Base-by-base conservation (phyloP, 1,284 basidiomycete genomes). In the Leccinum subspadiceum region DNA sequence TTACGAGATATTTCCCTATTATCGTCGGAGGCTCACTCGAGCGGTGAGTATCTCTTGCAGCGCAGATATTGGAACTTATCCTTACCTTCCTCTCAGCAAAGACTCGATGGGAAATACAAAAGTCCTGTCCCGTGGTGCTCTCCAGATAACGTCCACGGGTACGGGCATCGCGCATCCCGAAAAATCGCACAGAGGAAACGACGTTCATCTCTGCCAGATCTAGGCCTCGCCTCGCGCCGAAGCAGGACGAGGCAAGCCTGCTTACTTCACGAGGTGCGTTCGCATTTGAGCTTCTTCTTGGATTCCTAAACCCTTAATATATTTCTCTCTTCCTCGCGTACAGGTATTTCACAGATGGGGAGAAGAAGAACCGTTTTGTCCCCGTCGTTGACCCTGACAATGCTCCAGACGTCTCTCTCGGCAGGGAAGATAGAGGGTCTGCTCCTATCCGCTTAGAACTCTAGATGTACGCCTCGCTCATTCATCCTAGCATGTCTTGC, bases 61-160 rank as follows among this genome's bases (percentile, higher is more conserved):
- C 29, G 10, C 31, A 20, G 8, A 7, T 17, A 48, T 37, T 56
- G 62, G 5, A 59, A 46, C 61, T 22, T 57, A 61, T 55, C 48
- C 39, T 49, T 22, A 46, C 12, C 44, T 46, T 22, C 6, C 3
- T 46, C 8, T 60, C 15, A 90, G 89, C 76, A 84, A 88, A 75
- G 94, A 98, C 76, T 90, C 86, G 5, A 92, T 97, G 89, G 88
- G 89, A 46, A 96, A 97, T 76, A 81, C 84, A 58, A 95, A 98
- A 76, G 79, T 93, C 60, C 84, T 97, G 70, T 87, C 86, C 69
- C 86, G 93, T 13, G 96, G 95, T 2, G 91, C 94, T 67, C 70
- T 98, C 49, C 95, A 98, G 75, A 87, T 96, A 78, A 97, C 94
- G 0, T 91, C 89, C 2, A 88, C 94, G 1, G 94, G 95, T 8